Evolutionary conservation across 768 basidiomycete species (phyloP).

Genomic region (Strobilomyces echinocephalus): DNA sequence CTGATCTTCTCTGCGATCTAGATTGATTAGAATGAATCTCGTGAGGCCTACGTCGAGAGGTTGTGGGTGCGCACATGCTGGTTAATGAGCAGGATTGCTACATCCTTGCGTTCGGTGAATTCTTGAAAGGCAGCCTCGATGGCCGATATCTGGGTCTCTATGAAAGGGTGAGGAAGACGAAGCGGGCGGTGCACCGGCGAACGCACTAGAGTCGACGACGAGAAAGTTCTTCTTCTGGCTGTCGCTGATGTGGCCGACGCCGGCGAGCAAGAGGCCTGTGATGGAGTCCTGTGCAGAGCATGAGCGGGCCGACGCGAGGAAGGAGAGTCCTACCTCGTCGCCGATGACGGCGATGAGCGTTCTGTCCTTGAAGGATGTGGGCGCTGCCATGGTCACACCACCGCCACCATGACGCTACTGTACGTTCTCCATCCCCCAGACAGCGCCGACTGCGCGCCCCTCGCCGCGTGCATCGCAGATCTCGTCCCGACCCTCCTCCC

Average conservation of each 20-base stretch:
- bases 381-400: slow-evolving; percentile 39
- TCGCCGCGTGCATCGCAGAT: slow-evolving; percentile 63
- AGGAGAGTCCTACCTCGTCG: slow-evolving; percentile 66
- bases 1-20: slow-evolving; percentile 97
- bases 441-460: slow-evolving; percentile 54
- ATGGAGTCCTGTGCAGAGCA: slow-evolving; percentile 75
- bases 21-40: slow-evolving; percentile 10
- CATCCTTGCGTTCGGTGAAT: slow-evolving; percentile 90
- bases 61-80: slow-evolving; percentile 71
- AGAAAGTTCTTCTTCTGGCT: slow-evolving; percentile 97
- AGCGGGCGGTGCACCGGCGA: neutral
- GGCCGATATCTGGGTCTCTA: slow-evolving; percentile 86
- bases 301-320: slow-evolving; percentile 7
- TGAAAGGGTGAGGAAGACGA: slow-evolving; percentile 7
- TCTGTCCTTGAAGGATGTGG: slow-evolving; percentile 69
- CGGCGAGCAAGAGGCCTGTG: slow-evolving; percentile 91
- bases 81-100: slow-evolving; percentile 96
- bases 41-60: slow-evolving; percentile 3
- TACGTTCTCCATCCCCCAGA: slow-evolving; percentile 73
- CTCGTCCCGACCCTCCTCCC: slow-evolving; percentile 53
- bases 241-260: slow-evolving; percentile 86
- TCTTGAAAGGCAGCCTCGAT: slow-evolving; percentile 94
- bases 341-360: slow-evolving; percentile 93
- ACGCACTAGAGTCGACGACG: slow-evolving; percentile 87
- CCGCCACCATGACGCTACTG: slow-evolving; percentile 46